Evolutionary conservation across 805 yeast genomes (phyloP), one percentile per base, ranked within the genome.

Genomic region (Metschnikowia santaceciliae): DNA sequence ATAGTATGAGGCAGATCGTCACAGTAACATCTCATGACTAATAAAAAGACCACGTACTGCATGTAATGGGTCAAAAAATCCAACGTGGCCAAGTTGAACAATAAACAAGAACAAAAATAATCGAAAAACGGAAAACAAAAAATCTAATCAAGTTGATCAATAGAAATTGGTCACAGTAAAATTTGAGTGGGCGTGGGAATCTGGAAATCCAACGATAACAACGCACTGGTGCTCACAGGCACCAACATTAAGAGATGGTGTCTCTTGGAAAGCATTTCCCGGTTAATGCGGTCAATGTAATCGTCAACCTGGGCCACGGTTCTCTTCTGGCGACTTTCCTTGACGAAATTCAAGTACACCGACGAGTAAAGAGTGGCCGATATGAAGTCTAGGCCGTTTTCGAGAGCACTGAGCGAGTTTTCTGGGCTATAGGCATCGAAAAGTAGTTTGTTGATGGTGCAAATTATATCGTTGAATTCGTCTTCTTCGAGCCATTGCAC

Each of bases 151-250:
- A 15, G 36, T 34, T 34, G n/a, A 5, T 15, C 17, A 17, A 8
- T 15, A 10, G 20, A 17, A 17, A 17, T 6, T 6, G 13, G 22
- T 37, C 26, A 37, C 40, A 7, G 40, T 2, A 20, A 13, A 15
- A 5, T 22, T 32, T 20, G 38, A 3, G 11, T 22, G n/a, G 46
- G 46, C 17, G 56, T 67, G 1, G 83, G 82, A 3, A 83, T 67
- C 55, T 78, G 75, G 53, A 81, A 74, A 61, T 83, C 88, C 56
- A 80, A 64, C 64, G 86, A 79, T 6, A 83, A 63, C 61, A 76
- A 83, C 1, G 82, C 89, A 32, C 79, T 70, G 47, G 71, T 61
- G 46, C 77, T 59, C 1, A 87, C 87, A 4, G 79, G 71, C 0
- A 84, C 71, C 8, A 85, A 53, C 32, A 59, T 56, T 13, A 58